Evolutionary conservation across 257 asterid genomes (phyloP), one percentile per base, ranked within the genome.

Genomic region (Cynanchum wilfordii): DNA sequence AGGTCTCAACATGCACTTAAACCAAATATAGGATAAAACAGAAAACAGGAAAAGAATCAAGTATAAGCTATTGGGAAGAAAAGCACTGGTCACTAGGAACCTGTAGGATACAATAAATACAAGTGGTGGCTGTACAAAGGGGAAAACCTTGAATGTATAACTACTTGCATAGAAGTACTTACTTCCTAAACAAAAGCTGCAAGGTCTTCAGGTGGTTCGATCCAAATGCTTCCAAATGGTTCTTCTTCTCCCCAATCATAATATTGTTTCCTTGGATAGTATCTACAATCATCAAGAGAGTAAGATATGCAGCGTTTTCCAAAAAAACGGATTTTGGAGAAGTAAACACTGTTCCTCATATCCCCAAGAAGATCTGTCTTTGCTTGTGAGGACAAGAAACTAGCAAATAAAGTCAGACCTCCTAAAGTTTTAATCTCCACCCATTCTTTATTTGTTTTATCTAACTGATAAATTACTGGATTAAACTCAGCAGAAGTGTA

Each of bases 231-330:
- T 78, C 87, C 91, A 56, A 86, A 87, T 0, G 96, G 91, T 66
- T 93, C 89, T 68, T 89, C 94, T 60, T 93, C 89, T 24, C 92
- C 96, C 97, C 96, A 91, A 66, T 91, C 96, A 57, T 89, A 81
- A 56, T 78, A 85, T 81, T 91, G 91, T 82, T 91, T 91, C 20
- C 92, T 74, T 1, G 97, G 98, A 67, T 89, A 93, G 77, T 89
- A 93, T 75, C 97, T 85, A 25, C 78, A 75, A 22, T 84, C 80
- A 58, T 77, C 82, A 7, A 91, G 86, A 0, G 97, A 91, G 73
- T 86, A 93, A 0, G 92, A 86, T 63, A 91, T 86, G 70, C 98
- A 93, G 0, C 92, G 86, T 79, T 83, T 89, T 49, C 98, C 98
- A 52, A 81, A 91, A 74, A 82, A 88, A 10, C 93, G 90, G 51